phyloP scores from a whole-genome alignment of 148 eudicot species.

The Persicaria maculosa region DNA sequence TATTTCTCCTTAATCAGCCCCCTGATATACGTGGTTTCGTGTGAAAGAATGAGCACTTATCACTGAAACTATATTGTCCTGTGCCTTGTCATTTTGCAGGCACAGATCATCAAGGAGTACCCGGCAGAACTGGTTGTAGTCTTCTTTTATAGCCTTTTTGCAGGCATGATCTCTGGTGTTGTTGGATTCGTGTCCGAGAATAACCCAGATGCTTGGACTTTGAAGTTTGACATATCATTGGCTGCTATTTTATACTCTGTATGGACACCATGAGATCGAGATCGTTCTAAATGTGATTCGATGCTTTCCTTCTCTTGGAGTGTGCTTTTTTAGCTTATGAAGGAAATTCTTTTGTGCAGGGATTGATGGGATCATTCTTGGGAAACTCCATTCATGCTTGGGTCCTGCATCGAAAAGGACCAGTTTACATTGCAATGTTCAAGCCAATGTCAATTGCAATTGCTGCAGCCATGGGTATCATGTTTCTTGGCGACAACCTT shows the following conservation, averaged over 20 bases:
- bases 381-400: constrained; percentile 46
- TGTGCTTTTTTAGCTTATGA: neutral
- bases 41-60: neutral
- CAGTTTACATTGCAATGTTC: constrained; percentile 76
- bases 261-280: constrained; percentile 2
- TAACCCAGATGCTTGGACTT: constrained; percentile 38
- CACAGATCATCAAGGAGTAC: constrained; percentile 59
- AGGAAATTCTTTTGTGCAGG: constrained; percentile 20
- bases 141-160: constrained; percentile 52
- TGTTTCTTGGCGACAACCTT: constrained; percentile 60
- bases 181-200: constrained; percentile 38
- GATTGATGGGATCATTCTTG: constrained; percentile 42
- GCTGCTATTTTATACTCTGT: constrained; percentile 57
- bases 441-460: constrained; percentile 73
- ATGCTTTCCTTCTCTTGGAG: neutral
- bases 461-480: constrained; percentile 66
- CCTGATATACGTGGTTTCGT: neutral
- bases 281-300: too few species aligned
- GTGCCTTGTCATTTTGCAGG: constrained; percentile 22
- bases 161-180: constrained; percentile 34
- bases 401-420: constrained; percentile 54
- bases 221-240: constrained; percentile 44
- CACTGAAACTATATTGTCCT: neutral
- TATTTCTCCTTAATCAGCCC: constrained; percentile 12
- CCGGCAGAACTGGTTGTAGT: constrained; percentile 59